Evolutionary conservation across 2,329 filamentous ascomycete species (phyloP), one percentile per base, ranked within the genome.

Genomic region (Neofusicoccum laricinum): DNA sequence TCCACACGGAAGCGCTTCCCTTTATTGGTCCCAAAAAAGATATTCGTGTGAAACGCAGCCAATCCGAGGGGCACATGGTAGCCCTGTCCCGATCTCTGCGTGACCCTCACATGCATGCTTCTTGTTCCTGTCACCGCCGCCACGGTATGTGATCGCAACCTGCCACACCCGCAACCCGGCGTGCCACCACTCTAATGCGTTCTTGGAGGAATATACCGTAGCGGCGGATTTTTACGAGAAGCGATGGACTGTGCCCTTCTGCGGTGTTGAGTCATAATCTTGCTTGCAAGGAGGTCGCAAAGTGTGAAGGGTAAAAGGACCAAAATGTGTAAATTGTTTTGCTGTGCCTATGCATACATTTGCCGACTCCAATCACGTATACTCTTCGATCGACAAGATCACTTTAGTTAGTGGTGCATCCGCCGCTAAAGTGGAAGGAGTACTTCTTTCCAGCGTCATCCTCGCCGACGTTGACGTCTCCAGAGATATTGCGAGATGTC

Each of bases 41-140:
- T 41, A 30, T 55, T 55, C 21, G 25, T 19, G 53, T 43, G 17
- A 25, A 36, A 58, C 38, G 38, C 21, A 17, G 10, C 53, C 53
- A 58, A 58, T 30, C 40, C 38, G 14, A 32, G 21, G 53, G 38
- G 5, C 21, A 8, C 19, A 45, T 17, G 21, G 53, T 14, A 43
- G 21, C 53, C 38, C 21, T 43, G 15, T 30, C 17, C 53, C 53
- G 53, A 58, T 58, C 25, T 36, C 36, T 32, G 53, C 53, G 40
- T 38, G 3, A 58, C 53, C 53, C 38, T 43, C 14, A n/a, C 11
- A 58, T 58, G 53, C 53, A 58, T 7, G 53, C 53, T 45, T 45
- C 53, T 38, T 45, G 53, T 58, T 58, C 53, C 53, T 58, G 53
- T 58, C 53, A 58, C 53, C 53, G 38, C 53, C 12, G 53, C 38